Percentiles rank a stretch among this genome's conserved stretches.
Evolutionary conservation across 805 yeast genomes (phyloP).

Genomic region (Saccharomyces paradoxus): DNA sequence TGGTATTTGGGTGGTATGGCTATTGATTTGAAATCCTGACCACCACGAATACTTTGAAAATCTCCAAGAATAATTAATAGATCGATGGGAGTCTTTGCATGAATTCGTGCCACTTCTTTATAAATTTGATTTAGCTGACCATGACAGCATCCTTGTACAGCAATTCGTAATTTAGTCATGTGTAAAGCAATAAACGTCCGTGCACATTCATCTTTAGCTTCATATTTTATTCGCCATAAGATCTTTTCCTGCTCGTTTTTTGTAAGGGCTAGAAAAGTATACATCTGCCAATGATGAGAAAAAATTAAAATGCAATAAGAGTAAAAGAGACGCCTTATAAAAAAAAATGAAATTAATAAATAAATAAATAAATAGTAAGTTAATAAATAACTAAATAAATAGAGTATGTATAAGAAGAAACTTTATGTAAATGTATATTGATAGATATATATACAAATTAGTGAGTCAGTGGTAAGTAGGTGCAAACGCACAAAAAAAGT

Average conservation of each 20-base stretch:
- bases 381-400: not conserved
- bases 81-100: conserved; percentile 34
- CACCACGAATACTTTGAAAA: conserved; percentile 69
- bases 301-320: not conserved
- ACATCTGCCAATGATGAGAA: not conserved
- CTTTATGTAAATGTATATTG: not conserved
- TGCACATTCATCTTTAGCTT: not conserved
- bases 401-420: not conserved
- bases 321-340: too few species aligned
- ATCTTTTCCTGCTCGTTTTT: not conserved
- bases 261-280: not conserved
- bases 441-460: not conserved
- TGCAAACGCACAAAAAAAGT: not conserved
- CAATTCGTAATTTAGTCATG: conserved; percentile 35
- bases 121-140: conserved; percentile 66
- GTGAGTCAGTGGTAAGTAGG: not conserved
- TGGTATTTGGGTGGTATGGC: conserved; percentile 76
- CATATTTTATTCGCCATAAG: not conserved
- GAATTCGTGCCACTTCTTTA: conserved; percentile 21
- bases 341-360: not conserved
- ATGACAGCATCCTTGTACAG: conserved; percentile 87
- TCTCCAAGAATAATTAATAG: conserved; percentile 82
- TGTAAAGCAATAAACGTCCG: not conserved
- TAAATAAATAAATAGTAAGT: conserved; percentile 2
- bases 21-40: conserved; percentile 56